phyloP scores from a whole-genome alignment of 2,329 filamentous ascomycete genomes.

The Dothistroma pini region DNA sequence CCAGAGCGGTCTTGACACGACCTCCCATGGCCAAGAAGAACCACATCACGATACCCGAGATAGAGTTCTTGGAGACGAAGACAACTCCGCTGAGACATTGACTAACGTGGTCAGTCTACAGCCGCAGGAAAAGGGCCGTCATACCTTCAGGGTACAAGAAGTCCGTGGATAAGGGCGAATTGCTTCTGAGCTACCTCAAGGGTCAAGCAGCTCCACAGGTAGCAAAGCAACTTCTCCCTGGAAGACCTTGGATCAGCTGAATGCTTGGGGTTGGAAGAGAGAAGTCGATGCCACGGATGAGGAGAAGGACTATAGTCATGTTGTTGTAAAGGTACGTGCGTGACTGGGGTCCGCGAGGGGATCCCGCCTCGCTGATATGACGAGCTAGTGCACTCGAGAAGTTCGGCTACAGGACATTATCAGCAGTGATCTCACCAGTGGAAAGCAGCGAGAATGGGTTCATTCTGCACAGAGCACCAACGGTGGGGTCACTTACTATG shows the following conservation, averaged over 20 bases:
- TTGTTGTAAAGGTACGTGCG: not conserved
- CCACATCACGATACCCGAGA: too few species aligned
- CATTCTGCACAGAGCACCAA: not conserved
- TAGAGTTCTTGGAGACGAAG: too few species aligned
- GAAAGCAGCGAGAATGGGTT: slow-evolving; percentile 3
- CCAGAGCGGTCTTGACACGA: too few species aligned
- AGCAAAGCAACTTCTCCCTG: not conserved
- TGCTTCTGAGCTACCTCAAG: slow-evolving; percentile 6
- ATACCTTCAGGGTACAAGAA: slow-evolving; percentile 1
- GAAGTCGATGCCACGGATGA: not conserved
- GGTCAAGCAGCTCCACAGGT: slow-evolving; percentile 5
- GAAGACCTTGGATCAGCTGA: not conserved
- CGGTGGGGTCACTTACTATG: not conserved
- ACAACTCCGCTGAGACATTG: too few species aligned
- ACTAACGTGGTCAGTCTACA: not conserved
- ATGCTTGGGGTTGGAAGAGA: slow-evolving; percentile 6
- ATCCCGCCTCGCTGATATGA: not conserved
- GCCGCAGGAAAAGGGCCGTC: not conserved
- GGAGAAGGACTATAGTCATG: slow-evolving; percentile 2
- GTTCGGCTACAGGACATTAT: not conserved
- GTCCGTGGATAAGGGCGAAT: slow-evolving; percentile 4
- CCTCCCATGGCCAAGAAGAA: too few species aligned
- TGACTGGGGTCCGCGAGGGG: not conserved
- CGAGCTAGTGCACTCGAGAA: not conserved
- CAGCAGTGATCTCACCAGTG: slow-evolving; percentile 2